phyloP scores from a whole-genome alignment of 2,329 filamentous ascomycete species.

The Verticillium klebahnii region DNA sequence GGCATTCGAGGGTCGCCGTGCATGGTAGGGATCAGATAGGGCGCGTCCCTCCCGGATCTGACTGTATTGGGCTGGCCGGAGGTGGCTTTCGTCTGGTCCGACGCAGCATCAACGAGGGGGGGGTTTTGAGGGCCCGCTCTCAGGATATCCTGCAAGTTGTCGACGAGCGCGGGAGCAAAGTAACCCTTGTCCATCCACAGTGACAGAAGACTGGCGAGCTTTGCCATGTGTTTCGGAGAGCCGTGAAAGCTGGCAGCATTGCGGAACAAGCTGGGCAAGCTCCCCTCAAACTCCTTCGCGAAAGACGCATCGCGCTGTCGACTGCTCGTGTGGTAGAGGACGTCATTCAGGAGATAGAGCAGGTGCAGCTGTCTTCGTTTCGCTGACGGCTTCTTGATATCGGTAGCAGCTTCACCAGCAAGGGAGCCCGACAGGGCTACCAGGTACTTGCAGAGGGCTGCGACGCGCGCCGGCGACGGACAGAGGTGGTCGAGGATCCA shows the following conservation, averaged over 20 bases:
- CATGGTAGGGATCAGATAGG: conserved; percentile 67
- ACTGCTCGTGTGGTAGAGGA: conserved; percentile 64
- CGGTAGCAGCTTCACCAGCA: conserved; percentile 5
- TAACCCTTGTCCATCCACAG: conserved; percentile 69
- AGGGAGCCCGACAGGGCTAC: conserved; percentile 62
- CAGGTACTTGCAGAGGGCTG: conserved; percentile 71
- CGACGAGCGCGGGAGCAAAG: conserved; percentile 48
- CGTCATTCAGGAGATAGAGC: conserved; percentile 74
- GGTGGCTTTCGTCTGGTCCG: conserved; percentile 10
- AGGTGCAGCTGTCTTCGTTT: conserved; percentile 70
- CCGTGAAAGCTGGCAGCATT: conserved; percentile 52
- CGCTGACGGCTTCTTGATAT: conserved; percentile 40
- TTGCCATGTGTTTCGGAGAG: conserved; percentile 60
- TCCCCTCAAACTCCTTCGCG: conserved; percentile 50
- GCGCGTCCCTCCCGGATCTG: conserved; percentile 49
- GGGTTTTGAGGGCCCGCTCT: conserved; percentile 17
- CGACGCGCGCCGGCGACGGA: conserved; percentile 60
- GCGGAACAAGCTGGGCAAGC: conserved; percentile 59
- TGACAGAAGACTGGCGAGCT: conserved; percentile 59
- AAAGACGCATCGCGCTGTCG: conserved; percentile 45
- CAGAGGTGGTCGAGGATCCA: conserved; percentile 75
- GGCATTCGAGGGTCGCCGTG: conserved; percentile 71
- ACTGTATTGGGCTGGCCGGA: conserved; percentile 15
- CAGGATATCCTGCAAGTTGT: conserved; percentile 56
- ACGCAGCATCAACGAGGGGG: conserved; percentile 10